phyloP scores from a whole-genome alignment of 2,329 filamentous ascomycete genomes.

The Phialocephala subalpina region DNA sequence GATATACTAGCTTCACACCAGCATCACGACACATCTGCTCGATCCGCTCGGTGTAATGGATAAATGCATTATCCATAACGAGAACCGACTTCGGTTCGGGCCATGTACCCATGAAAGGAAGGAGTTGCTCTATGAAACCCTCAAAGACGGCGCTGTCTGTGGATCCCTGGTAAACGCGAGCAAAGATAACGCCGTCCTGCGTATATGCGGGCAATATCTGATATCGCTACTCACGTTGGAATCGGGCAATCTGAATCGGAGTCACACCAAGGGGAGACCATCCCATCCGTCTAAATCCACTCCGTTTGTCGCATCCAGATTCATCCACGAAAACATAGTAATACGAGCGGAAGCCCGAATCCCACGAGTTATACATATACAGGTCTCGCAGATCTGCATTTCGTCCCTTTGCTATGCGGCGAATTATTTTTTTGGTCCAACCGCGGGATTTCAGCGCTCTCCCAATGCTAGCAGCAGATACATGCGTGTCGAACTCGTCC shows the following conservation, averaged over 20 bases:
- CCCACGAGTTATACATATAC: constrained; percentile 7
- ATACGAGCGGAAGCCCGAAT: constrained; percentile 26
- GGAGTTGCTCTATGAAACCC: constrained; percentile 44
- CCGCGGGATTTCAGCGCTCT: constrained; percentile 16
- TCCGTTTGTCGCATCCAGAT: constrained; percentile 4
- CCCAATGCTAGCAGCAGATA: constrained; percentile 20
- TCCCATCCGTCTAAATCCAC: background rate
- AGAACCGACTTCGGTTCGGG: constrained; percentile 46
- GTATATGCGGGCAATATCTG: constrained; percentile 38
- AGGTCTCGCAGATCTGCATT: constrained; percentile 13
- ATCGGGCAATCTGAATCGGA: background rate
- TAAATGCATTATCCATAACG: constrained; percentile 47
- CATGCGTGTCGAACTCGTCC: constrained; percentile 23
- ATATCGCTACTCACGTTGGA: constrained; percentile 26
- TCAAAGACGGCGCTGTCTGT: constrained; percentile 41
- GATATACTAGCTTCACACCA: constrained; percentile 35
- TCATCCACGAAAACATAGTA: constrained; percentile 9
- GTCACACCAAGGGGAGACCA: constrained; percentile 2
- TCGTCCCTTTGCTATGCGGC: constrained; percentile 7
- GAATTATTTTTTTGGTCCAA: constrained; percentile 7
- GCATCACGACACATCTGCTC: constrained; percentile 40
- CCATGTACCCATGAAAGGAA: constrained; percentile 42
- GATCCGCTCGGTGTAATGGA: constrained; percentile 40
- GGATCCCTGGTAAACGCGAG: constrained; percentile 38
- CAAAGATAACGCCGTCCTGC: constrained; percentile 35